Evolutionary conservation across 176 grass and related monocot species (phyloP).

Genomic region (Rhynchospora pubera): DNA sequence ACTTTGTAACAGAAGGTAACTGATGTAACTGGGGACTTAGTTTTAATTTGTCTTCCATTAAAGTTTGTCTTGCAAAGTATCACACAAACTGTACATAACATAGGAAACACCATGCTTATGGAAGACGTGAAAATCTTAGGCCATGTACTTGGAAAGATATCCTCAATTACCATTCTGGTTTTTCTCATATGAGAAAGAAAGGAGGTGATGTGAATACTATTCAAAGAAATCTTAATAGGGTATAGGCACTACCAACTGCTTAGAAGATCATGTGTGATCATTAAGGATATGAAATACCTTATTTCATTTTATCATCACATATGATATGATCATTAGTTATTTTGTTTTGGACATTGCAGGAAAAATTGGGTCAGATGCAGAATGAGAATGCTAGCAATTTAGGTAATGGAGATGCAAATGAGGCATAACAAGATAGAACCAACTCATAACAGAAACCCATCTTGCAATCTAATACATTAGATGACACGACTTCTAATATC

Average conservation of each 20-base stretch:
- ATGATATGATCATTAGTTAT: neutral
- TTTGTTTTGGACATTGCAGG: constrained; percentile 35
- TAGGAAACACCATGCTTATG: no score
- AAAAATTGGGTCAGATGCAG: constrained; percentile 39
- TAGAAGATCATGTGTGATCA: neutral
- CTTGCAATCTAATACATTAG: constrained; percentile 8
- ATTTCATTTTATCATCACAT: neutral
- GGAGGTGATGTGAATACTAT: neutral
- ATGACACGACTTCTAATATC: constrained; percentile 8
- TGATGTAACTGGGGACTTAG: neutral
- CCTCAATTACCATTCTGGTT: neutral
- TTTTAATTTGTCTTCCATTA: neutral
- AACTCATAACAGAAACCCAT: neutral
- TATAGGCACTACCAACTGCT: constrained; percentile 9
- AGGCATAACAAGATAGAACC: constrained; percentile 3
- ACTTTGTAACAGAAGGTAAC: neutral
- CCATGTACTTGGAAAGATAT: no score
- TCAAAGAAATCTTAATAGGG: neutral
- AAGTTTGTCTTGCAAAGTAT: no score
- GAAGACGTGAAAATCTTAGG: no score
- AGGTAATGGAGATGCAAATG: no score
- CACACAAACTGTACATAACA: no score
- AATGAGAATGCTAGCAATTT: no score
- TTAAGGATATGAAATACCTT: neutral
- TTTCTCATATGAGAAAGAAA: neutral